Evolutionary conservation across 2,329 filamentous ascomycete species (phyloP), one percentile per base, ranked within the genome.

Genomic region (Boeremia lycopersici): DNA sequence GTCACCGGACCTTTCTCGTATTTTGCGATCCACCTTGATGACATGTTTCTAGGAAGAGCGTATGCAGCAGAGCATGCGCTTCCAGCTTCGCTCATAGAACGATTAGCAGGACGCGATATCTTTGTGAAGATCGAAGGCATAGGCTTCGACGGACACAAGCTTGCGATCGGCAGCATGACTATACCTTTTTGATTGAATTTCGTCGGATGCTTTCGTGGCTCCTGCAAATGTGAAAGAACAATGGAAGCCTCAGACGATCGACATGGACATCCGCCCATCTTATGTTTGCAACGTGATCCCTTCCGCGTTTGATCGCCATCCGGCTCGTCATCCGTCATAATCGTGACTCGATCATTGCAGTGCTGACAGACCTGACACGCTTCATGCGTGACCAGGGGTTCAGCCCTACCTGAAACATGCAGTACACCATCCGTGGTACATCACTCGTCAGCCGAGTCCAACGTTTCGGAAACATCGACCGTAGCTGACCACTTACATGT

Each of bases 1-100:
- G 39, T 69, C 2, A 77, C 73, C 3, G 75, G 75, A 0, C 61
- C 72, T 1, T 74, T 74, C 41, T 62, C 72, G 1, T 60, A 74
- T 38, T 76, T 76, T 35, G 2, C 30, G 1, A 51, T 77, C 9
- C 7, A 42, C 1, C 35, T 72, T 11, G 55, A 69, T 36, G 71
- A 61, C 3, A 4, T 62, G 4, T 6, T 40, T 4, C 11, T 68
- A 0, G 72, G 66, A 1, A 63, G 64, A 48, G 68, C 66, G 10
- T 74, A 76, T 61, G 67, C 69, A 1, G 33, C 68, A 31, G 70
- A 74, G 36, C 62, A 61, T 30, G 17, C 69, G 2, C 10, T 74
- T 3, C 45, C 46, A 9, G 33, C 52, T 4, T 10, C 25, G 15
- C 41, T 72, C 5, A 30, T 66, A 12, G 51, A 63, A 2, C 25